Percentiles rank a stretch among this genome's conserved stretches.
These are phyloP conservation scores for Truncatella angustata DNA, from an alignment of 2,329 filamentous ascomycete species.

Conservation along the genomic window DNA sequence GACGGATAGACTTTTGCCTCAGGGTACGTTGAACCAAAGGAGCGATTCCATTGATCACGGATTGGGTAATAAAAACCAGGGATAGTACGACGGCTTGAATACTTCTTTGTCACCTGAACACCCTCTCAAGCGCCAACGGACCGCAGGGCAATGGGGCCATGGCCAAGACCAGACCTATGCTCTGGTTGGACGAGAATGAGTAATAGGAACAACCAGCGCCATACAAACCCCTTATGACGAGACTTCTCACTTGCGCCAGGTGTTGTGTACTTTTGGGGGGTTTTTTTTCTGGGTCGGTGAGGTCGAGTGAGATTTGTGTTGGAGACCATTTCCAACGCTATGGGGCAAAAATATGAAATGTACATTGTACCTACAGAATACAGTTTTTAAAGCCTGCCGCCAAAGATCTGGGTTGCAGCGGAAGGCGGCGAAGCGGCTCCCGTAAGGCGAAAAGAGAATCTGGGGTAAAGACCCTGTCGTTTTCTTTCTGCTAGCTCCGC, in stretches of 20 bases:
- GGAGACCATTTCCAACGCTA: too few species aligned
- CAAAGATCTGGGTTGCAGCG: conserved; percentile 2
- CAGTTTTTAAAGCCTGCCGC: conserved; percentile 1
- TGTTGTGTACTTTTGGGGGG: background rate
- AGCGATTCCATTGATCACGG: conserved; percentile 26
- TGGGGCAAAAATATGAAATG: too few species aligned
- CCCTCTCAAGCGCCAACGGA: conserved; percentile 20
- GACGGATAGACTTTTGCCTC: conserved; percentile 5
- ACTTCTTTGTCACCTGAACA: conserved; percentile 36
- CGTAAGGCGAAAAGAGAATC: conserved; percentile 7
- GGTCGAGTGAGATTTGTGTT: too few species aligned
- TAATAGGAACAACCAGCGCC: conserved; percentile 10
- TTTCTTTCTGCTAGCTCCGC: background rate
- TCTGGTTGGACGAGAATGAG: conserved; percentile 12
- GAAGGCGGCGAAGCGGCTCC: conserved; percentile 1
- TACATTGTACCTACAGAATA: background rate
- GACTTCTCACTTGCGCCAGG: background rate
- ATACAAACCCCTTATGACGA: conserved; percentile 4
- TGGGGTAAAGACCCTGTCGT: conserved; percentile 4
- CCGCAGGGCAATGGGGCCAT: conserved; percentile 16
- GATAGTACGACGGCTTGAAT: conserved; percentile 24
- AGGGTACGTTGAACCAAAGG: conserved; percentile 5
- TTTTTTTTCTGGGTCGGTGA: too few species aligned
- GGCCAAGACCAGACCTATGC: conserved; percentile 5
- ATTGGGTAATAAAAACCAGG: conserved; percentile 51